A percentile compares a stretch with the other conserved stretches of the same genome.
These are phyloP conservation scores for Saturnispora hagleri DNA, from an alignment of 805 yeast species.

Conservation along the genomic window DNA sequence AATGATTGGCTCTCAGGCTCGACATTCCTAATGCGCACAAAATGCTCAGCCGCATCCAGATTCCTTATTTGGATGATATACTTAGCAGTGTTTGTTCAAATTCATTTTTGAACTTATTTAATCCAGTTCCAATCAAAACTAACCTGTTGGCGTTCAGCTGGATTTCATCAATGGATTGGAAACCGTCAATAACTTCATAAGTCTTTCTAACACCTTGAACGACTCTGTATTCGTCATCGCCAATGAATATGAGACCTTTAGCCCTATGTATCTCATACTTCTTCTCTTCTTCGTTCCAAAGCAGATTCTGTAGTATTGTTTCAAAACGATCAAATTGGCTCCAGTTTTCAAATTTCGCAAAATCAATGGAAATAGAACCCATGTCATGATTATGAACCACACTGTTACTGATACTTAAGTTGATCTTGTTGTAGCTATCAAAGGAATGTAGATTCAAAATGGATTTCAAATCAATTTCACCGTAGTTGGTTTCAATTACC, in stretches of 20 bases:
- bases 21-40: background rate
- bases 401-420: conserved; percentile 12
- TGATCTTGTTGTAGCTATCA: conserved; percentile 29
- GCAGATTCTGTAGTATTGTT: conserved; percentile 52
- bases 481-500: conserved; percentile 56
- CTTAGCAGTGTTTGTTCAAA: background rate
- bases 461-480: conserved; percentile 58
- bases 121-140: conserved; percentile 27
- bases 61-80: background rate
- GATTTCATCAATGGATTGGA: conserved; percentile 11
- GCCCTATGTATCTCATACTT: conserved; percentile 61
- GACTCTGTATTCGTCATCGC: conserved; percentile 38
- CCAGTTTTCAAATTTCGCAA: conserved; percentile 30
- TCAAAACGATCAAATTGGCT: conserved; percentile 42
- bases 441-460: conserved; percentile 77
- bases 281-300: conserved; percentile 62
- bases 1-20: background rate
- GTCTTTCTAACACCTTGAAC: conserved; percentile 92
- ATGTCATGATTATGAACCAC: conserved; percentile 41
- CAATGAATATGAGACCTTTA: conserved; percentile 60
- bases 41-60: background rate
- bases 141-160: conserved; percentile 15
- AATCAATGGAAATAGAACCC: conserved; percentile 43
- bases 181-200: conserved; percentile 58
- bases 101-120: background rate